Base-by-base conservation (phyloP, 2,329 filamentous ascomycete genomes). In the Botrytis fabae region DNA sequence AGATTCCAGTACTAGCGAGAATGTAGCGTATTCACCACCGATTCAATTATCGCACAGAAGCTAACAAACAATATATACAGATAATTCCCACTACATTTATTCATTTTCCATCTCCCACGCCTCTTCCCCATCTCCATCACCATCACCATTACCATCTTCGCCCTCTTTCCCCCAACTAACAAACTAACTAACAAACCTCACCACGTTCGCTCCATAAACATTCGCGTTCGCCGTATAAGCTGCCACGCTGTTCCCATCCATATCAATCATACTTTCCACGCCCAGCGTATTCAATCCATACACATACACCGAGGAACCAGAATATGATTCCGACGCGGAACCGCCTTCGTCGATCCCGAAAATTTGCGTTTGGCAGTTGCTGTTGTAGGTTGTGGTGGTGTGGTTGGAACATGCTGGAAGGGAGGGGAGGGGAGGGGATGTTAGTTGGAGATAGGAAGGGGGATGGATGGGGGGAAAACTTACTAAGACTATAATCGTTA, bases 401-500 rank as follows among this genome's bases (percentile, higher is more conserved):
- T 71, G 70, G 42, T 62, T 51, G 28, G 73, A 74, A 57, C 75
- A 77, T 40, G 70, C 76, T 76, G 25, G 61, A 38, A 5, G 7
- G 63, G 51, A 38, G 35, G 7, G 63, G 51, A 38, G 4, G 7
- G 28, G 8, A 16, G 32, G 35, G 63, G 35, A 40, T 51, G 48
- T 57, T 44, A 61, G 70, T 65, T 8, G 16, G 16, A 16, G 38
- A 51, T 28, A 22, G n/a, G n/a, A 4, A 59, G 7, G 4, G 28
- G 9, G 35, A 40, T 40, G 32, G 25, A 1, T 12, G 25, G 60
- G 2, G 10, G 25, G 59, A 48, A 42, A 10, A 74, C 75, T 38
- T 69, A 78, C 77, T 76, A 22, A 69, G 71, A 44, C 69, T 84
- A 81, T 89, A 90, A 81, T 87, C 85, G 78, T 86, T 83, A 83